Percentiles rank a stretch among this genome's conserved stretches.
Conservation (phyloP, 352 stramenopile genomes). For the Halophytophthora batemanensis region DNA sequence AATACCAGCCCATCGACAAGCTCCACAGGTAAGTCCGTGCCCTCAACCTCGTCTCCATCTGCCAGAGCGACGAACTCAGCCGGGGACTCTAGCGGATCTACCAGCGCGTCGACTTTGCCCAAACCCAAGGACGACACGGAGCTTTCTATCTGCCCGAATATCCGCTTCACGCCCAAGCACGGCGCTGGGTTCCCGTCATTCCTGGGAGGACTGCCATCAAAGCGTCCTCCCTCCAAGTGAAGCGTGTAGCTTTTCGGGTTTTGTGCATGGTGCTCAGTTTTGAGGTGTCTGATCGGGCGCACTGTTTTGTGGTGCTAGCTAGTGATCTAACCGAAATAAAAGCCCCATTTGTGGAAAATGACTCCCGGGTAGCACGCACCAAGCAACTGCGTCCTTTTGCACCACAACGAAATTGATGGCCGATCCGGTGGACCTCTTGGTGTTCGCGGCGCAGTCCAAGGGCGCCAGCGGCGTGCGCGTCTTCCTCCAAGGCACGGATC, state of each 20-base stretch:
- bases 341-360: neutral
- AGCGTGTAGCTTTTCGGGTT: neutral
- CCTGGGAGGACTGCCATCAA: conserved; percentile 21
- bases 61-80: neutral
- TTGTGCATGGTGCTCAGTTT: conserved; percentile 7
- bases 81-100: neutral
- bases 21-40: conserved; percentile 36
- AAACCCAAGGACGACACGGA: conserved; percentile 11
- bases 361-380: neutral
- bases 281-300: neutral
- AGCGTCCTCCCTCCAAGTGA: conserved; percentile 20
- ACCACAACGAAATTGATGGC: conserved; percentile 5
- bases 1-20: conserved; percentile 9
- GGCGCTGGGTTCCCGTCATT: conserved; percentile 43
- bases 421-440: conserved; percentile 24
- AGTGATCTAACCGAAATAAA: conserved; percentile 1
- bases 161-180: conserved; percentile 63
- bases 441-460: conserved; percentile 31
- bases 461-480: conserved; percentile 39
- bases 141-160: conserved; percentile 63
- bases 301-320: neutral
- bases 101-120: conserved; percentile 6
- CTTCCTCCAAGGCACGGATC: conserved; percentile 33
- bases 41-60: conserved; percentile 11
- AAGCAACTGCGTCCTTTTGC: neutral